phyloP scores from a whole-genome alignment of 2,329 filamentous ascomycete genomes.

The Bertia moriformis region DNA sequence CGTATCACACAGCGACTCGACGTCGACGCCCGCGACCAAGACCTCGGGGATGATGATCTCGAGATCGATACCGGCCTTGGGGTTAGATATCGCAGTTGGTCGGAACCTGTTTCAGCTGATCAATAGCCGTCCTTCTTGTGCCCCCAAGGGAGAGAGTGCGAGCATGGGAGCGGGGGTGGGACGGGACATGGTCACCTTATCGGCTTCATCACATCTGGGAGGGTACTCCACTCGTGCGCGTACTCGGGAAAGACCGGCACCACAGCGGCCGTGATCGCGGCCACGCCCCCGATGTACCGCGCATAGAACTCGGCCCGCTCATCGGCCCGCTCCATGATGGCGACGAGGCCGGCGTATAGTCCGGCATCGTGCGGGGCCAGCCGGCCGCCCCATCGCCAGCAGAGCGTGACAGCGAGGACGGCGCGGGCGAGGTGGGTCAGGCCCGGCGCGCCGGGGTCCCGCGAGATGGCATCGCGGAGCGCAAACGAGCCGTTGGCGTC shows the following conservation, averaged over 20 bases:
- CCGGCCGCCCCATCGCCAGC: slow-evolving; percentile 59
- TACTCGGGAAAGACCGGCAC: neutral
- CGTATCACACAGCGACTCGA: too few relatives aligned
- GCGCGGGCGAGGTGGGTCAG: slow-evolving; percentile 60
- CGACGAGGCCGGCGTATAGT: slow-evolving; percentile 25
- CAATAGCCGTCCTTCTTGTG: too few relatives aligned
- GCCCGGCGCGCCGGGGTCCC: slow-evolving; percentile 56
- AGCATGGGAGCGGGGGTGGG: too few relatives aligned
- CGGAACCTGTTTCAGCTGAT: too few relatives aligned
- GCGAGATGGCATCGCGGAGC: slow-evolving; percentile 57
- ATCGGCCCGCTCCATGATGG: slow-evolving; percentile 21
- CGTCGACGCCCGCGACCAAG: too few relatives aligned
- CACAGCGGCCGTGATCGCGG: neutral
- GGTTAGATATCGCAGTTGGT: too few relatives aligned
- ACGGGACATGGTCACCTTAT: too few relatives aligned
- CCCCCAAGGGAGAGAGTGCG: too few relatives aligned
- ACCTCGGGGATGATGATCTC: too few relatives aligned
- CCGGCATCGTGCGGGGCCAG: slow-evolving; percentile 30
- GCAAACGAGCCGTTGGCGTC: slow-evolving; percentile 50
- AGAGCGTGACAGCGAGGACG: slow-evolving; percentile 56
- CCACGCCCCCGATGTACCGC: neutral
- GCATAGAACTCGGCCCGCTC: neutral
- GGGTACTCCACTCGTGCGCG: too few relatives aligned
- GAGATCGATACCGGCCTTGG: too few relatives aligned
- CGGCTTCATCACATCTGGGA: too few relatives aligned